A percentile compares a stretch with the other conserved stretches of the same genome.
Evolutionary conservation across 331 rosid genomes (phyloP).

Genomic region (Quercus tomentella): DNA sequence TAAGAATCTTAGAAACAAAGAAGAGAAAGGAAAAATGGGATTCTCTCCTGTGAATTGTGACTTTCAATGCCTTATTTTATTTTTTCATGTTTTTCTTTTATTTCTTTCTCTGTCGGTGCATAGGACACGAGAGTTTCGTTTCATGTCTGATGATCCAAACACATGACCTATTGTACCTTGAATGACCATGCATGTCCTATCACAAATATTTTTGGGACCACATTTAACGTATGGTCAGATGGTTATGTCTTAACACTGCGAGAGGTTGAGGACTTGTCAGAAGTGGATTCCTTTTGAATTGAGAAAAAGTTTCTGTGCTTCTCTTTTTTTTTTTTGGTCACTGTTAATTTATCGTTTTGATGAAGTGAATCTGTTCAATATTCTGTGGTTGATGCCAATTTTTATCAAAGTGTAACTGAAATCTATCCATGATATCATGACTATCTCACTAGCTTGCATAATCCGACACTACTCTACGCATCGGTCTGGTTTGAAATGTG

Average conservation of each 20-base stretch:
- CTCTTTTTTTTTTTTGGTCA: neutral
- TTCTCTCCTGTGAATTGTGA: conserved; percentile 18
- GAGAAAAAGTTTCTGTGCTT: neutral
- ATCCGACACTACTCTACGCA: no score
- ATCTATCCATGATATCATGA: no score
- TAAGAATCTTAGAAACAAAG: neutral
- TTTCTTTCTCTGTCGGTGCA: neutral
- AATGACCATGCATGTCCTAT: neutral
- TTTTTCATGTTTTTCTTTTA: no score
- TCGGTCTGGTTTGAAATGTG: no score
- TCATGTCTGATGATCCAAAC: conserved; percentile 8
- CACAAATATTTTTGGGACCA: conserved; percentile 1
- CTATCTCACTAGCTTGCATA: no score
- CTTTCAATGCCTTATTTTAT: neutral
- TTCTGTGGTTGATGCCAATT: no score
- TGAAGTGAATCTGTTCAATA: no score
- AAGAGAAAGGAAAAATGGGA: neutral
- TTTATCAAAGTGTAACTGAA: no score
- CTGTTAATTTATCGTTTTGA: neutral
- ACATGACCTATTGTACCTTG: neutral
- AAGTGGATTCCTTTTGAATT: neutral
- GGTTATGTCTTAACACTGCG: neutral
- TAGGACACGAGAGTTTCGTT: conserved; percentile 5
- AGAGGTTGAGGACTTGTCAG: neutral
- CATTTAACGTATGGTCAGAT: neutral